These are phyloP conservation scores for Suillus plorans DNA, from an alignment of 768 basidiomycete genomes.

Conservation along the genomic window DNA sequence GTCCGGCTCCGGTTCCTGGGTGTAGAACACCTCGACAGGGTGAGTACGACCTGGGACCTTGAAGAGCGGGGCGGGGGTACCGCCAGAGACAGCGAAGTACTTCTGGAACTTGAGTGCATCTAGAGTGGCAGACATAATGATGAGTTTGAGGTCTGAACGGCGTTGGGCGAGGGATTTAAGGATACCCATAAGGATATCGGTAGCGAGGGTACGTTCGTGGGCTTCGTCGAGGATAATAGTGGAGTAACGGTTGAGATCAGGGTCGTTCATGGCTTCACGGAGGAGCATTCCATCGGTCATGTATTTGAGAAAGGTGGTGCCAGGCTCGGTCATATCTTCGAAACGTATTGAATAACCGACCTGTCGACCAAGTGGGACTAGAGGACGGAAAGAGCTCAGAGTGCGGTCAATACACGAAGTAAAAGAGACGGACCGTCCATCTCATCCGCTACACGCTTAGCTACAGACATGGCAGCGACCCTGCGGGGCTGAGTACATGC, in stretches of 20 bases:
- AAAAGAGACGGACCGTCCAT: conserved; percentile 78
- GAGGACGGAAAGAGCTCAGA: conserved; percentile 2
- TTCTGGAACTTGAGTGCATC: conserved; percentile 96
- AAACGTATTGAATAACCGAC: conserved; percentile 99
- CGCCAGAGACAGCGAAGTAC: conserved; percentile 67
- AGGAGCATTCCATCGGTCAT: conserved; percentile 99
- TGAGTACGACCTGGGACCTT: conserved; percentile 93
- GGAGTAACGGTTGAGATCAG: conserved; percentile 85
- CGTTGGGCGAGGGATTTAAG: conserved; percentile 83
- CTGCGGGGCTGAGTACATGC: conserved; percentile 97
- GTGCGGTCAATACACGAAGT: neutral
- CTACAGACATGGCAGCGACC: conserved; percentile 97
- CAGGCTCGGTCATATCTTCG: conserved; percentile 83
- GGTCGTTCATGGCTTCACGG: conserved; percentile 99
- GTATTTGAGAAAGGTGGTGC: conserved; percentile 94
- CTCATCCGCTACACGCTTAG: conserved; percentile 97
- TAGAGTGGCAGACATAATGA: conserved; percentile 97
- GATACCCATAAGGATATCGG: conserved; percentile 98
- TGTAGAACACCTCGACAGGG: conserved; percentile 95
- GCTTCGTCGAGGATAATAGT: conserved; percentile 99
- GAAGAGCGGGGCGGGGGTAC: conserved; percentile 68
- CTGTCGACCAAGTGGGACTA: conserved; percentile 89
- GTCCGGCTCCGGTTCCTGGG: conserved; percentile 90
- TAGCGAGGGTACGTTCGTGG: conserved; percentile 96
- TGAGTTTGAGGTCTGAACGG: conserved; percentile 90